These are phyloP conservation scores for Thielaviopsis cerberus DNA, from an alignment of 2,329 filamentous ascomycete genomes.

Conservation along the genomic window DNA sequence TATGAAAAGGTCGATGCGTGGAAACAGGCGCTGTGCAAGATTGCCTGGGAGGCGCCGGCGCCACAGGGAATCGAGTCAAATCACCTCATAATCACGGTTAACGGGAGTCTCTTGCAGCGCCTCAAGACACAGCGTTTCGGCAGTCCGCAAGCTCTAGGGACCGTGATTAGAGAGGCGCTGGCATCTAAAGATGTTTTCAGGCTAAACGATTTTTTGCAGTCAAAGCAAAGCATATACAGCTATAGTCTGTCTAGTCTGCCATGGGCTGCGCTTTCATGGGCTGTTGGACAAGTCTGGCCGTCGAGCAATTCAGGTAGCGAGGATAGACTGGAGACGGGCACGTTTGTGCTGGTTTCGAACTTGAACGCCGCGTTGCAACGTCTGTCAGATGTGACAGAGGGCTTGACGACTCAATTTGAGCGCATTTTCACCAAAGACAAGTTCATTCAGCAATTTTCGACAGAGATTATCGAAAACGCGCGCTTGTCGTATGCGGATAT, in stretches of 20 bases:
- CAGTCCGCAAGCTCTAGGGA: slow-evolving; percentile 59
- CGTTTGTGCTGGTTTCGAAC: slow-evolving; percentile 48
- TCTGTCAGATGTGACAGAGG: slow-evolving; percentile 28
- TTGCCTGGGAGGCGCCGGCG: slow-evolving; percentile 42
- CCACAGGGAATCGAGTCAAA: slow-evolving; percentile 25
- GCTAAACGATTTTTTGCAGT: slow-evolving; percentile 45
- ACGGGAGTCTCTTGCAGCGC: slow-evolving; percentile 47
- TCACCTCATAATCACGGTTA: slow-evolving; percentile 33
- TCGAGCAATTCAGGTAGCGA: slow-evolving; percentile 27
- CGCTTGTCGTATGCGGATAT: slow-evolving; percentile 45
- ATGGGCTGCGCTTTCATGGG: slow-evolving; percentile 58
- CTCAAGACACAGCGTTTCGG: slow-evolving; percentile 66
- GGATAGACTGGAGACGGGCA: slow-evolving; percentile 39
- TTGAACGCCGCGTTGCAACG: slow-evolving; percentile 39
- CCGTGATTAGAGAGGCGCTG: slow-evolving; percentile 59
- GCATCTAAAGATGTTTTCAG: slow-evolving; percentile 51
- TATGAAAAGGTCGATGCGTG: slow-evolving; percentile 62
- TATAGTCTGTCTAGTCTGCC: slow-evolving; percentile 48
- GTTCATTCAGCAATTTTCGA: slow-evolving; percentile 41
- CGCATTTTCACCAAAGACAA: slow-evolving; percentile 47
- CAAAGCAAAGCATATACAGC: slow-evolving; percentile 53
- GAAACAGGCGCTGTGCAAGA: slow-evolving; percentile 54
- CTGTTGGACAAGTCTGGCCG: slow-evolving; percentile 50
- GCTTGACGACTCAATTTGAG: slow-evolving; percentile 36
- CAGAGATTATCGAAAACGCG: slow-evolving; percentile 29